Base-by-base conservation (phyloP, 352 stramenopile genomes). In the Aphanomyces euteiches region DNA sequence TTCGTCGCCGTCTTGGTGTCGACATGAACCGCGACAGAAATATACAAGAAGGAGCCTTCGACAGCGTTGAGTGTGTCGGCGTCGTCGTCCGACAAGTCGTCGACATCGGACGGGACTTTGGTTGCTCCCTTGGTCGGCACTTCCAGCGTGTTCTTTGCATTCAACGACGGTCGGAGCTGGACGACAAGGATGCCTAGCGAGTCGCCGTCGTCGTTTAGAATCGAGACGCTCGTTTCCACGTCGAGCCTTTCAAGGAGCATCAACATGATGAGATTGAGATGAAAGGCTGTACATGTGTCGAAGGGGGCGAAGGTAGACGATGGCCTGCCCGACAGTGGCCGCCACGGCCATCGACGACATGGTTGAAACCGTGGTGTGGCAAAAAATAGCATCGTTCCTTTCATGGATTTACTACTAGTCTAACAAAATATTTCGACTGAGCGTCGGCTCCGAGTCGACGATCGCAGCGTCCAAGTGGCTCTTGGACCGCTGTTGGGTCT, bases 1-100 rank as follows among this genome's bases (percentile, higher is more conserved):
- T 50, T 50, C 41, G n/a, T 56, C 40, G 64, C 34, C 38, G 54
- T 21, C 10, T 19, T n/a, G 3, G 40, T 19, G 21, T 43, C 40
- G 4, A 70, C 15, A 34, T 70, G 64, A 10, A 61, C 47, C 3
- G 15, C 5, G 37, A 70, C 17, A 7, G 17, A 53, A 12, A 70
- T 47, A 47, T 50, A 70, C 53, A 70, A 15, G 39, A 70, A 70
- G 19, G 45, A 10, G 3, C 64, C 64, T 7, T 63, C 64, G 7
- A 70, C 47, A 7, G 47, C 1, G 13, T 60, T 47, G 3, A 70
- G 21, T 4, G 41, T 36, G 37, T 70, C 64, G 8, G 48, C 40
- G 34, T 70, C 64, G 54, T 37, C 53, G 64, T 70, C 64, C 7
- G 64, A 70, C 36, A 70, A 56, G 53, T 70, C 64, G 40, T 70